Base-by-base conservation (phyloP, 768 basidiomycete species). In the Auriculariales sp. region DNA sequence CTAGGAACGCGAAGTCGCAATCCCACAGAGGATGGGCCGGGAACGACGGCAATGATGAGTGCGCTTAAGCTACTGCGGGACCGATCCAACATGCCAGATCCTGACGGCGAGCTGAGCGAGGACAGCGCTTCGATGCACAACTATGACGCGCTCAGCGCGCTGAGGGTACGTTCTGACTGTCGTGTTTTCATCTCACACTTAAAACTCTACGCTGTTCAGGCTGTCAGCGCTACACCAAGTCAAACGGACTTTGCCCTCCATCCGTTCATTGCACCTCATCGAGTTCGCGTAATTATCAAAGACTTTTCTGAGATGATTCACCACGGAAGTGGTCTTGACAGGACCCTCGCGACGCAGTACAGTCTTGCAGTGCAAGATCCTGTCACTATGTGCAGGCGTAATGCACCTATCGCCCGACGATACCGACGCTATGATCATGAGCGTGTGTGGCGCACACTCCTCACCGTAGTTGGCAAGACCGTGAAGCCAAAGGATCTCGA, bases 381-480 rank as follows among this genome's bases (percentile, higher is more conserved):
- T 2, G 54, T 77, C 15, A 68, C 68, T 12, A 57, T 81, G 1
- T 88, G 83, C 59, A 69, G 66, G 45, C 64, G 56, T 53, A 88
- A 89, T 58, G 79, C 79, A 0, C 62, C 60, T 11, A 64, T 77
- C 19, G 85, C 86, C n/a, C 67, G 67, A 53, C 58, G 64, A 32
- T 69, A 73, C 58, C 75, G 80, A 2, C 70, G 84, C 49, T 74
- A 71, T 55, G 79, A 82, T 51, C 85, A 88, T 57, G 82, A 83
- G 58, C 68, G 83, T 39, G 67, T 79, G 22, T 87, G 86, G 62
- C 70, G 60, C 58, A 73, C 68, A 10, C 59, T 90, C 15, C 62
- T 65, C 39, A 65, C 75, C 12, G 54, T 85, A 14, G 69, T 83
- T 46, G 65, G 66, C 27, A 52, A 56, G 39, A 44, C 39, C 10